These are phyloP conservation scores for Podospora fimiseda DNA, from an alignment of 495 filamentous ascomycete species.

Conservation along the genomic window DNA sequence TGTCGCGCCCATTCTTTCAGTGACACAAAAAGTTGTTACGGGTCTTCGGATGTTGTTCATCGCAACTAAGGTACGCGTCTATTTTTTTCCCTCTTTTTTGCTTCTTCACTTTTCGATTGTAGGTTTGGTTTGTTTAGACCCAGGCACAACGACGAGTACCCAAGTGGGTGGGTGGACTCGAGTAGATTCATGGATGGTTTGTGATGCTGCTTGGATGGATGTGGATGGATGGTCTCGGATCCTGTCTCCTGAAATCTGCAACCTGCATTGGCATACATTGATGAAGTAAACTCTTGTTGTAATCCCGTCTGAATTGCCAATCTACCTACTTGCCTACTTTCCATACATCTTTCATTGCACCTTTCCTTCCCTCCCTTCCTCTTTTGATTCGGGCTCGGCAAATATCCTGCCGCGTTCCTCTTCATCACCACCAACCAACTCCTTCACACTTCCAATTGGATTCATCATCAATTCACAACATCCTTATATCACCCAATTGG, in stretches of 20 bases:
- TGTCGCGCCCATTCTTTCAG: slow-evolving; percentile 3
- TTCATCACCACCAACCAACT: too few species aligned
- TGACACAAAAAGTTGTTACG: slow-evolving; percentile 10
- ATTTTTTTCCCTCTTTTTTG: slow-evolving; percentile 2
- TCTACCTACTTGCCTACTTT: too few species aligned
- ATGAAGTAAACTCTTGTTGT: too few species aligned
- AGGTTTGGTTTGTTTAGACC: too few species aligned
- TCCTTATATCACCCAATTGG: neutral
- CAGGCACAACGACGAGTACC: too few species aligned
- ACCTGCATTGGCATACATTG: neutral
- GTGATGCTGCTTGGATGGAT: too few species aligned
- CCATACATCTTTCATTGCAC: neutral
- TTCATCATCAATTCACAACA: neutral
- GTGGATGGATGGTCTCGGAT: neutral
- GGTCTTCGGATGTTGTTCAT: slow-evolving; percentile 3
- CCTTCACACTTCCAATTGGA: too few species aligned
- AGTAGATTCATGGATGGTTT: neutral
- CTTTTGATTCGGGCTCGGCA: too few species aligned
- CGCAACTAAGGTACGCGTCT: slow-evolving; percentile 24
- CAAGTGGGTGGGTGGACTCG: neutral
- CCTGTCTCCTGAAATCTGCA: neutral
- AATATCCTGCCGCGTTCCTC: too few species aligned
- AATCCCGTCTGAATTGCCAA: too few species aligned
- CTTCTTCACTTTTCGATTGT: neutral
- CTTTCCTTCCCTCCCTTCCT: neutral